phyloP scores from a whole-genome alignment of 257 asterid genomes.

The Striga asiatica region DNA sequence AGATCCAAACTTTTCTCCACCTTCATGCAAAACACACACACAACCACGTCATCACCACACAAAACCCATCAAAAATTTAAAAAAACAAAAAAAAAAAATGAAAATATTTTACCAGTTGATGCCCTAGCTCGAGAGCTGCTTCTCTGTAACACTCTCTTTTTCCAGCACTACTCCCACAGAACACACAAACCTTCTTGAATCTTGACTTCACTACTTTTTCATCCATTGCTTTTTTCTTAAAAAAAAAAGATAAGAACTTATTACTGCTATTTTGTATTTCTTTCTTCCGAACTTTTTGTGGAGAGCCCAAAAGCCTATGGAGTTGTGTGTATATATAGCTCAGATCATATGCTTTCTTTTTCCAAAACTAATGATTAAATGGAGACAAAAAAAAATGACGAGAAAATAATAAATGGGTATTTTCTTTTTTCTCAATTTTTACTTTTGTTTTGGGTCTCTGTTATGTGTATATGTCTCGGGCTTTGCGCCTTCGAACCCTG shows the following conservation, averaged over 20 bases:
- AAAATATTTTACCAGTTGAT: conserved; percentile 34
- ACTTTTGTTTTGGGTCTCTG: not conserved
- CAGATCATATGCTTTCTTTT: not conserved
- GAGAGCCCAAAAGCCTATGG: too few species aligned
- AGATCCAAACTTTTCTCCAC: conserved; percentile 43
- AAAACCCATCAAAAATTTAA: not conserved
- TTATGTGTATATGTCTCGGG: not conserved
- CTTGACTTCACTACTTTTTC: conserved; percentile 16
- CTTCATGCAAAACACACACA: conserved; percentile 18
- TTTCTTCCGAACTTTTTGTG: too few species aligned
- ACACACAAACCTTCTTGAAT: conserved; percentile 47
- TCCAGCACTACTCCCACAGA: conserved; percentile 59
- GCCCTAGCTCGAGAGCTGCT: conserved; percentile 50
- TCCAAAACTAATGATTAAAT: not conserved
- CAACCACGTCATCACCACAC: not conserved
- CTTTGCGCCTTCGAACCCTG: conserved; percentile 26
- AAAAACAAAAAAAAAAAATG: not conserved
- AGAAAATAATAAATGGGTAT: not conserved
- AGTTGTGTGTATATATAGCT: not conserved
- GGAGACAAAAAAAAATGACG: not conserved
- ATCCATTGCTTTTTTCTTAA: not conserved
- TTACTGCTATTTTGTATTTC: not conserved
- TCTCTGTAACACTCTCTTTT: conserved; percentile 43
- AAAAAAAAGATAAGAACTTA: not conserved
- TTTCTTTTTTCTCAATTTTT: not conserved